Percentiles rank a stretch among this genome's conserved stretches.
phyloP scores from a whole-genome alignment of 148 eudicot species.

The Linanthus parryae region DNA sequence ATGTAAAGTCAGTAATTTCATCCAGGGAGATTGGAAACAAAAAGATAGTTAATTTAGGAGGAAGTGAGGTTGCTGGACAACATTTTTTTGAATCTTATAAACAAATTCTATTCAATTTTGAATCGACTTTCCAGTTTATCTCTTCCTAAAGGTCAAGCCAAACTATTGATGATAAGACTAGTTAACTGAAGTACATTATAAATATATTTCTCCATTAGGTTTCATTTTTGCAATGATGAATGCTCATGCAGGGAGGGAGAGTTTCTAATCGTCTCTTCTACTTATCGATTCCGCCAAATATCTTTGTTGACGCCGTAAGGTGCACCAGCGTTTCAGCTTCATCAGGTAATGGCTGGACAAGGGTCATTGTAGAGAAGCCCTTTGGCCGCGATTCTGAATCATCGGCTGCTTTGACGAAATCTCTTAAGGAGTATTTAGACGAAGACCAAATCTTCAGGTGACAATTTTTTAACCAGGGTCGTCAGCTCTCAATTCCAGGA shows the following conservation, averaged over 20 bases:
- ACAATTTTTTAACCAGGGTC: too few species aligned
- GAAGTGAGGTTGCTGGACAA: too few species aligned
- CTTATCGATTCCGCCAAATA: conserved; percentile 93
- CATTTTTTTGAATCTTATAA: too few species aligned
- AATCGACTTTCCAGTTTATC: neutral
- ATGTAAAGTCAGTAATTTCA: too few species aligned
- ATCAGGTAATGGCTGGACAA: conserved; percentile 82
- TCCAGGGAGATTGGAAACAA: too few species aligned
- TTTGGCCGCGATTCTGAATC: conserved; percentile 99
- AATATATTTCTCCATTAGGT: neutral
- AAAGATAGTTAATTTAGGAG: too few species aligned
- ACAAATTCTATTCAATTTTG: too few species aligned
- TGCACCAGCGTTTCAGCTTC: conserved; percentile 91
- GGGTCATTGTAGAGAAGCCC: conserved; percentile 97
- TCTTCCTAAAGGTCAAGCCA: neutral
- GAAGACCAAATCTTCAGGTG: conserved; percentile 98
- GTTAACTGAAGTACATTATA: neutral
- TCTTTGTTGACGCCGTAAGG: conserved; percentile 83
- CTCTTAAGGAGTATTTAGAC: conserved; percentile 73
- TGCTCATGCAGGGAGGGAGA: conserved; percentile 59
- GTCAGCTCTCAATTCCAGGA: too few species aligned
- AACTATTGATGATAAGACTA: neutral
- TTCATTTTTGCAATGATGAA: conserved; percentile 7
- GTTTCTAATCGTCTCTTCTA: conserved; percentile 90
- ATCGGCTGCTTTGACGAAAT: conserved; percentile 82